Base-by-base conservation (phyloP, 768 basidiomycete genomes). In the Boletus subparvulus region DNA sequence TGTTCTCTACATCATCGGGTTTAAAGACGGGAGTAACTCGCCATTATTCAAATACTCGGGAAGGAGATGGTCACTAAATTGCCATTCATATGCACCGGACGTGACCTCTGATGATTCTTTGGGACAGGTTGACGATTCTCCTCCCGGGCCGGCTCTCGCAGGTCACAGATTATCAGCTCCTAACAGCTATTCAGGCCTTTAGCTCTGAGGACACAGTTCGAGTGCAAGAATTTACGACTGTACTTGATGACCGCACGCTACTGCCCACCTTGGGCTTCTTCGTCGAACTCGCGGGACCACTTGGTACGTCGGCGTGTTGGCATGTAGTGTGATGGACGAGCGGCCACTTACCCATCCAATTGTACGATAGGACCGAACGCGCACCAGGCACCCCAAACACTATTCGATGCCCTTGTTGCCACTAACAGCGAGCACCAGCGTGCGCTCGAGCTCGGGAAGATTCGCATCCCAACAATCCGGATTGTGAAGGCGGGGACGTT, bases 381-480 rank as follows among this genome's bases (percentile, higher is more conserved):
- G 17, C 37, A 50, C 11, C 33, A 24, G 12, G 52, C 61, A 9
- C 30, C 30, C 16, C 56, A 54, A 21, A 48, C 32, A 42, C 16
- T 58, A 24, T 51, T 64, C 30, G 60, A 64, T 24, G 49, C 54
- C 2, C 56, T 64, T 32, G 43, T 54, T 10, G 24, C 45, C 19
- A 37, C 46, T 5, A 50, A 61, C 13, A 1, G 11, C 3, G 47
- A 47, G 13, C 47, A 55, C 32, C 36, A 50, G 24, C 19, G 10
- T 26, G 59, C 43, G 12, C 32, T 55, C 3, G 45, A 59, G 4
- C 17, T 16, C 3, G 57, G 50, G 2, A 28, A 37, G 14, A 26
- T 54, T 6, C 39, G 58, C 5, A 47, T 59, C 2, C 66, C 66
- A 6, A 65, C 66, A 19, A 55, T 67, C 41, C 63, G 63, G 7